Evolutionary conservation across 108 stramenopile species (phyloP).

Genomic region (Cylindrotheca closterium): DNA sequence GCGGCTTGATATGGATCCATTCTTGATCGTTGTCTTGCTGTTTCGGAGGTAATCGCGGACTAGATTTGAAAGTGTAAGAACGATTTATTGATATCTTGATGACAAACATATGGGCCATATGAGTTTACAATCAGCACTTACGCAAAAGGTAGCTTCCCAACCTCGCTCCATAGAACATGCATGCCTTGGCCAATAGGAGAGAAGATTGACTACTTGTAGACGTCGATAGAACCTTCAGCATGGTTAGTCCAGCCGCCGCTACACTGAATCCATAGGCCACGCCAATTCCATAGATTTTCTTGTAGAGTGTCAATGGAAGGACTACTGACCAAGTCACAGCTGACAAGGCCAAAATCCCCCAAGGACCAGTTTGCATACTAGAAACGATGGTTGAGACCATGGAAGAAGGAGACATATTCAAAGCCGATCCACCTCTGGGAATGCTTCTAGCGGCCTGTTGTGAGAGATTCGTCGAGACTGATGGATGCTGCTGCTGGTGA

Average conservation of each 20-base stretch:
- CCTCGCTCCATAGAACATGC: conserved; percentile 42
- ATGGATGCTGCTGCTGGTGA: no score
- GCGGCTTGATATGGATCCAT: conserved; percentile 16
- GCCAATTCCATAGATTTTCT: conserved; percentile 33
- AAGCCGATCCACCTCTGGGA: neutral
- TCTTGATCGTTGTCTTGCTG: neutral
- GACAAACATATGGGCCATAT: neutral
- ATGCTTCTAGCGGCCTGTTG: no score
- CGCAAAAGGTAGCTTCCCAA: conserved; percentile 31
- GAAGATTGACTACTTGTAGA: neutral
- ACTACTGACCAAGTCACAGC: conserved; percentile 25
- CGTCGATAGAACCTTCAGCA: conserved; percentile 14
- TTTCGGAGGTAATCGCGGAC: neutral
- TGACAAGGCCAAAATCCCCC: conserved; percentile 20
- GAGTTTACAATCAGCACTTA: neutral
- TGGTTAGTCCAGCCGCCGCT: conserved; percentile 18
- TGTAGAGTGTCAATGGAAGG: conserved; percentile 33
- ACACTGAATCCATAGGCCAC: conserved; percentile 44
- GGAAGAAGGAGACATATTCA: neutral
- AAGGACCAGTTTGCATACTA: conserved; percentile 1
- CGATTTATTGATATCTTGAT: conserved; percentile 18
- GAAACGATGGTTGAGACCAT: conserved; percentile 6
- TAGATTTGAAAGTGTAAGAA: neutral
- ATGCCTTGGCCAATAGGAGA: neutral
- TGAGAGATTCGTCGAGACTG: no score